Base-by-base conservation (phyloP, 2,329 filamentous ascomycete species). In the Fusarium duplospermum region DNA sequence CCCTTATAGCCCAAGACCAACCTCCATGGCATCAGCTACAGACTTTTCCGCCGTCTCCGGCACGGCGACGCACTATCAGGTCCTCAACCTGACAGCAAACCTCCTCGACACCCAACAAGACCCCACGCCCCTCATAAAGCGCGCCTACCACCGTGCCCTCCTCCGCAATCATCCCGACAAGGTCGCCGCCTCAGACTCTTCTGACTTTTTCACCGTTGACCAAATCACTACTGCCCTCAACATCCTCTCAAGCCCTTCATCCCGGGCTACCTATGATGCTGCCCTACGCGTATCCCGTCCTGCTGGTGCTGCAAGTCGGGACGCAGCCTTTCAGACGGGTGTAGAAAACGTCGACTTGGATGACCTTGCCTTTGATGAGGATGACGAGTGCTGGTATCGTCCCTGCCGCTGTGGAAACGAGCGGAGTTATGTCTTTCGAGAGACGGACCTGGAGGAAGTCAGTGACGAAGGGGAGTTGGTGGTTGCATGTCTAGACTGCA, bases 141-240 rank as follows among this genome's bases (percentile, higher is more conserved):
- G 86, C 68, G 90, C 91, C 69, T 93, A 93, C 82, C 90, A 87
- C 80, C 87, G 89, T 63, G 90, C 91, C 24, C 87, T 93, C 36
- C 87, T 93, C 18, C 87, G 85, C 73, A 87, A 93, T 83, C 91
- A 93, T 81, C 91, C 91, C 3, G 90, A 92, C 83, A 92, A 92
- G 77, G 76, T 80, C 69, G 42, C 64, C 59, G 52, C 74, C 54
- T 69, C 58, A 29, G 52, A 62, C 24, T 45, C 69, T 58, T 29
- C 70, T 24, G 31, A 71, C 14, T 89, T 86, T 27, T 90, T 86
- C 80, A 89, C 89, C 2, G 83, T 93, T 68, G 91, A 93, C 81
- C 89, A 92, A 77, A 92, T 93, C 79, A 87, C 89, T 58, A 80
- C 85, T 42, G 91, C 91, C 47, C 91, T 88, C 81, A 83, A 83